Evolutionary conservation across 2,329 filamentous ascomycete species (phyloP), one percentile per base, ranked within the genome.

Genomic region (Periglandula ipomoeae): DNA sequence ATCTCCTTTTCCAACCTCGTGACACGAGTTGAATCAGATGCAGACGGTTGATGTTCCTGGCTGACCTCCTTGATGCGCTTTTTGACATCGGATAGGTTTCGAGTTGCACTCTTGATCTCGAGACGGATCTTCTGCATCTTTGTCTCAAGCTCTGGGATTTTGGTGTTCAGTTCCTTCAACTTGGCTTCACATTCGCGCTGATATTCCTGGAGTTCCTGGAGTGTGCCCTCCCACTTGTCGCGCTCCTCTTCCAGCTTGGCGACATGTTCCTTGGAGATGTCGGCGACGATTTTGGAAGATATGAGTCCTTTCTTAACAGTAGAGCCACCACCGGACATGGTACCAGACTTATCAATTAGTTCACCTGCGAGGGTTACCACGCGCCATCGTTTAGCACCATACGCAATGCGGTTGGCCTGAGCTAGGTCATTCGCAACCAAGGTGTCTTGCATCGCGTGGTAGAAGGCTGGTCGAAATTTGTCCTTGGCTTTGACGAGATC

Each of bases 361-460:
- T 96, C 90, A 44, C 93, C 93, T 52, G 90, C 89, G 2, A 98
- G 78, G 0, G 93, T 98, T 37, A 98, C 93, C 3, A 98, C 93
- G 55, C 93, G 84, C 93, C 93, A 98, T 65, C 93, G 76, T 71
- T 83, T 87, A 41, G 87, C 87, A 38, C 93, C 91, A 60, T 97
- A 98, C 7, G 93, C 93, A 56, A 98, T 96, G 42, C 93, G 84
- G 67, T 97, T 96, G 2, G 93, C 94, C 65, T 98, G 93, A n/a
- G 87, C 84, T 13, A 98, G 78, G 60, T 98, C 89, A 46, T 83
- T 84, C 5, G 93, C 93, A 15, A 98, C 94, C 2, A 98, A 73
- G 0, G 94, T 98, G 63, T 98, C 91, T 60, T 95, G 88, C 56
- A 98, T 81, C 6, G 94, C 89, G 59, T 91, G 93, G 68, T 91